phyloP scores from a whole-genome alignment of 1,284 basidiomycete genomes.

The Cutaneotrichosporon cavernicola region DNA sequence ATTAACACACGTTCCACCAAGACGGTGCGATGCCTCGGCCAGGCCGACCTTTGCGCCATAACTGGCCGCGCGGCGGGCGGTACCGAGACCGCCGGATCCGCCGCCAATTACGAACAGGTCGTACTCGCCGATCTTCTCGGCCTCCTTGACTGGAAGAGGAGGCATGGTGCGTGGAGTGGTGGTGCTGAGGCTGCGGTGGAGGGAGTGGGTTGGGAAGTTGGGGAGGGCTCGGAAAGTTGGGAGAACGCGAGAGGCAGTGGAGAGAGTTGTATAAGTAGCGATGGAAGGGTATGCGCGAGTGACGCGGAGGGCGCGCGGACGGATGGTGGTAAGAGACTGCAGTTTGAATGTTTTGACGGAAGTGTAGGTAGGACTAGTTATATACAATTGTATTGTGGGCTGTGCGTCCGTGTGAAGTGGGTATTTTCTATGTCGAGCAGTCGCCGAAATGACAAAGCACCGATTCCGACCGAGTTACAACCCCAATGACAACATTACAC shows the following conservation, averaged over 20 bases:
- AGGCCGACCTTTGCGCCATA: conserved; percentile 94
- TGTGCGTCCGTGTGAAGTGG: too few relatives aligned
- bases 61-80: conserved; percentile 69
- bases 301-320: conserved; percentile 8
- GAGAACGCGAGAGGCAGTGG: conserved; percentile 10
- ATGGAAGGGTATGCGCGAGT: not conserved
- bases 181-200: conserved; percentile 28
- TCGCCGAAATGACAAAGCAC: too few relatives aligned
- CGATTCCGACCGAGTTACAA: too few relatives aligned
- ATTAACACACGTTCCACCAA: conserved; percentile 96
- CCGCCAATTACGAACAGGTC: conserved; percentile 53
- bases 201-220: not conserved
- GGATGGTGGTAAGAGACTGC: conserved; percentile 9
- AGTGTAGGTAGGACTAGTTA: not conserved
- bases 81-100: conserved; percentile 53
- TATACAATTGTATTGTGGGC: not conserved
- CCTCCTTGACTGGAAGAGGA: conserved; percentile 44
- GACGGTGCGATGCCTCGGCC: conserved; percentile 71
- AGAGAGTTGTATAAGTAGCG: not conserved
- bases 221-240: not conserved
- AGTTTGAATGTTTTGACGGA: conserved; percentile 1
- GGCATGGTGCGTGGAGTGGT: conserved; percentile 43
- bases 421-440: too few relatives aligned
- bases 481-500: too few relatives aligned
- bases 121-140: conserved; percentile 45